Percentiles rank a stretch among this genome's conserved stretches.
Conservation (phyloP, 805 yeast genomes). For the Candida suzukii region DNA sequence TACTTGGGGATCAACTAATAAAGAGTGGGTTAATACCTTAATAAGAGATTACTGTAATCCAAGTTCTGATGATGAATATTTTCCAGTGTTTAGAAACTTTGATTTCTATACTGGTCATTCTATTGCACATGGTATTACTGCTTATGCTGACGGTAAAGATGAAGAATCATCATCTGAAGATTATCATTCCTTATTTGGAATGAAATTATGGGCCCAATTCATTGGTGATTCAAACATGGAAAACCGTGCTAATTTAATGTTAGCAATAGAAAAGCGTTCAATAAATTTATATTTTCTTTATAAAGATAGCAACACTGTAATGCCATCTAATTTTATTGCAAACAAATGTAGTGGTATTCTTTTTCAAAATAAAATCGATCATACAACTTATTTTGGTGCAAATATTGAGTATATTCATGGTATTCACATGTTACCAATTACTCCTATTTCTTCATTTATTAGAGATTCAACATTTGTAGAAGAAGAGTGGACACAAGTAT, state of each 20-base stretch:
- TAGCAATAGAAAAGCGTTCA: slow-evolving; percentile 44
- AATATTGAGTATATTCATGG: slow-evolving; percentile 57
- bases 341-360: slow-evolving; percentile 58
- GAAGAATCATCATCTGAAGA: slow-evolving; percentile 65
- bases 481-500: slow-evolving; percentile 60
- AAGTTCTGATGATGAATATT: slow-evolving; percentile 36
- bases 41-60: slow-evolving; percentile 64
- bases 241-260: slow-evolving; percentile 47
- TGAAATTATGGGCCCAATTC: slow-evolving; percentile 61
- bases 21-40: slow-evolving; percentile 50
- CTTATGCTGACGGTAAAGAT: slow-evolving; percentile 54
- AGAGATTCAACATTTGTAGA: slow-evolving; percentile 48
- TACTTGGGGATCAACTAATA: slow-evolving; percentile 39
- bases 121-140: slow-evolving; percentile 59
- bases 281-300: slow-evolving; percentile 46
- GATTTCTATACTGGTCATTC: slow-evolving; percentile 67
- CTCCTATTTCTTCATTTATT: slow-evolving; percentile 58
- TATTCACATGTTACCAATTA: slow-evolving; percentile 68
- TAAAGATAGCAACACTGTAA: slow-evolving; percentile 35
- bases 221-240: slow-evolving; percentile 45
- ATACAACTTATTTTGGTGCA: slow-evolving; percentile 59
- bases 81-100: slow-evolving; percentile 55
- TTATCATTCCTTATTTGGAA: slow-evolving; percentile 53
- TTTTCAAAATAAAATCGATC: slow-evolving; percentile 61
- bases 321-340: slow-evolving; percentile 39